Evolutionary conservation across 345 rosid species (phyloP).

Genomic region (Lumnitzera racemosa): DNA sequence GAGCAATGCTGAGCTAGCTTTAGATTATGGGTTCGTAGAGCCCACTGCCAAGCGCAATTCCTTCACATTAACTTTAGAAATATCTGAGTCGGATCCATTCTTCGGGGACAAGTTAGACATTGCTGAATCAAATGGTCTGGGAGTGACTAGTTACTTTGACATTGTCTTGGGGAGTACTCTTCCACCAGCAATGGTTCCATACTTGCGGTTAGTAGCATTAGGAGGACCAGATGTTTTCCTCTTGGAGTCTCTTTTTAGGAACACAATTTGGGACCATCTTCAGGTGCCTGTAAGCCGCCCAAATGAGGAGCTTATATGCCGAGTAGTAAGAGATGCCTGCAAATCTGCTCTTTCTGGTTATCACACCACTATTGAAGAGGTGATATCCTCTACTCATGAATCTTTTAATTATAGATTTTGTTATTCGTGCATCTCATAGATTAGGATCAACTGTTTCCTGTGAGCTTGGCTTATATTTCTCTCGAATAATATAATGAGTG

Average conservation of each 20-base stretch:
- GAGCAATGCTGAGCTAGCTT: slow-evolving; percentile 86
- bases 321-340: slow-evolving; percentile 72
- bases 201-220: slow-evolving; percentile 71
- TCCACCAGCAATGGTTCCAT: slow-evolving; percentile 74
- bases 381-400: slow-evolving; percentile 7
- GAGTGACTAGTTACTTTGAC: slow-evolving; percentile 68
- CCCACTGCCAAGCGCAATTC: slow-evolving; percentile 53
- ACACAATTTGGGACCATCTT: slow-evolving; percentile 85
- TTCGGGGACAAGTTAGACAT: slow-evolving; percentile 74
- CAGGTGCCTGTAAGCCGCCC: slow-evolving; percentile 71
- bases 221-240: slow-evolving; percentile 79
- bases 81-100: slow-evolving; percentile 66
- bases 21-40: slow-evolving; percentile 89
- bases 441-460: too few relatives aligned
- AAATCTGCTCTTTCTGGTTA: slow-evolving; percentile 76
- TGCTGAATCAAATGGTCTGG: slow-evolving; percentile 70
- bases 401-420: not conserved
- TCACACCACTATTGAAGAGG: slow-evolving; percentile 76
- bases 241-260: slow-evolving; percentile 76
- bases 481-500: not conserved
- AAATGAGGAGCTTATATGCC: slow-evolving; percentile 86
- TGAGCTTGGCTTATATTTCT: not conserved
- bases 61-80: slow-evolving; percentile 67
- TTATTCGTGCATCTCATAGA: too few relatives aligned
- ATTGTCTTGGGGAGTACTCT: slow-evolving; percentile 55